Evolutionary conservation across 176 grass and related monocot species (phyloP), one percentile per base, ranked within the genome.

Genomic region (Juncus effusus): DNA sequence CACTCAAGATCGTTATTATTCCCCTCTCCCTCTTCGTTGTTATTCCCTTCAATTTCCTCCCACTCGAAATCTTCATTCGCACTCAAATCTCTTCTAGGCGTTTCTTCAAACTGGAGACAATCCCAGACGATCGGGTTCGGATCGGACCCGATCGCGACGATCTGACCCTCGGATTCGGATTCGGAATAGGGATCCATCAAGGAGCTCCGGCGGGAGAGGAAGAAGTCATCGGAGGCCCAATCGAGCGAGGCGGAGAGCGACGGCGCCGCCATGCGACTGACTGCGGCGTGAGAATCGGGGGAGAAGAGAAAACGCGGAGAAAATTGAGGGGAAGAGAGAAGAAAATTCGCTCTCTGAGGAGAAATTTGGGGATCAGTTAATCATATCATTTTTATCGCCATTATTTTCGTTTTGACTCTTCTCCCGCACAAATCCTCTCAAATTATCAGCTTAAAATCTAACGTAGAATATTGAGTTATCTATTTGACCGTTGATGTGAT

Each of bases 21-120:
- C 9, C 58, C 66, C 3, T 65, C 79, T 19, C 85, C 79, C 57
- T 91, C 87, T 6, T 86, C 87, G 49, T 73, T 74, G 10, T 82
- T 59, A 36, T 47, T 66, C 10, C 63, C 71, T 4, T 67, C 80
- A 36, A 91, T 77, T 60, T 91, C 87, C 77, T 91, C 87, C 87
- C 87, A 91, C 40, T 91, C 87, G 63, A 91, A 87, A 13, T 90
- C 85, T 7, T 87, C 83, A 40, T 40, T 70, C 1, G 63, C n/a
- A 10, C 59, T 19, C 60, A 63, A 39, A 85, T 90, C 86, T n/a
- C 68, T 72, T 7, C 55, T 60, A 19, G 56, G 79, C 73, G 6
- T 79, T 0, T 86, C 83, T 14, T 80, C 77, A 28, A 81, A 54
- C 13, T 84, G 80, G 63, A 91, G 69, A 75, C 83, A 91, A 38